Base-by-base conservation (phyloP, 2,329 filamentous ascomycete species). In the Aspergillus fijiensis region DNA sequence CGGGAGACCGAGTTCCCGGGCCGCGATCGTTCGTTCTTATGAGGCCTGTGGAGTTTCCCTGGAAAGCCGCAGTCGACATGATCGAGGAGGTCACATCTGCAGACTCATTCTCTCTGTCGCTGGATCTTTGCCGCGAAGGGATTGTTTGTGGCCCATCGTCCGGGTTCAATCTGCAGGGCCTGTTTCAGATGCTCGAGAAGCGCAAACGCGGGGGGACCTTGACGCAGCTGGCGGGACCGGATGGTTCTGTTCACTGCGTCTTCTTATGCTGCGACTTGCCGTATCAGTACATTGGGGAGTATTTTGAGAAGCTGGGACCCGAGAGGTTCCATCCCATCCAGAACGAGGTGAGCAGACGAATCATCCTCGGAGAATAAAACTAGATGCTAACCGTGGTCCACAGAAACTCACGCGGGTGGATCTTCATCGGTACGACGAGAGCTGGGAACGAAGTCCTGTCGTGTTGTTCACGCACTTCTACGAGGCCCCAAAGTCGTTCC, bases 231-330 rank as follows among this genome's bases (percentile, higher is more conserved):
- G 75, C 77, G 0, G 80, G 78, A 0, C 68, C 74, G 0, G 76
- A 80, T 33, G 81, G 82, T 1, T 72, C 78, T 53, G 75, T 83
- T 2, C 77, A 82, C 61, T 85, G 82, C 50, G 84, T 85, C 0
- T 88, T 88, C 69, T 70, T 87, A 3, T 88, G 85, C 72, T 87
- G 85, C 59, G 86, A 88, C 59, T 63, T 88, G 27, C 86, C 86
- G 0, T 87, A 88, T 63, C 85, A 87, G 67, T 87, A 87, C 60
- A 80, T 87, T 49, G 76, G 80, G 25, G 83, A 84, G 63, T 87
- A 87, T 66, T 87, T 86, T 64, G 77, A 82, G 27, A 86, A 85
- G 64, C 73, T 87, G 11, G 79, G 76, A 2, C 64, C 75, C 1
- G 73, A 75, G 1, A 71, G 81, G 51, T 86, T 86, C 66, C 80